A percentile compares a stretch with the other conserved stretches of the same genome.
phyloP scores from a whole-genome alignment of 192 early-diverging fungal species.

The Coemansia sp. region DNA sequence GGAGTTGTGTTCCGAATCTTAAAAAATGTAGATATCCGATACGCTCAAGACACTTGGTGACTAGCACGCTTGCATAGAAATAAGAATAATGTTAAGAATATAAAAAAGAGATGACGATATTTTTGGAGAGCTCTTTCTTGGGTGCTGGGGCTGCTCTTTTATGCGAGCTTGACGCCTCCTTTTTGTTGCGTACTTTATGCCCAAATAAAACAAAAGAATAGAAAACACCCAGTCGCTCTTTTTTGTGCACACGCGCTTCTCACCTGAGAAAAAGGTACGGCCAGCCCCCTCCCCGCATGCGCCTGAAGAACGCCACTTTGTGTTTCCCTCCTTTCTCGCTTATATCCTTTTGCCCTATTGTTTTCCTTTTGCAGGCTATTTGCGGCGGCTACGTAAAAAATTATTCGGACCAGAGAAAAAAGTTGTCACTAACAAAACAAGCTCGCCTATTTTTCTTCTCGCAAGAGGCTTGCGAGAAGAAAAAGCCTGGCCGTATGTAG shows the following conservation, averaged over 20 bases:
- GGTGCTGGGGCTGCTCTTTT: not conserved
- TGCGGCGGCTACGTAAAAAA: not conserved
- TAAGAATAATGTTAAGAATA: slow-evolving; percentile 1
- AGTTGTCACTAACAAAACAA: not conserved
- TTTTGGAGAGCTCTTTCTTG: not conserved
- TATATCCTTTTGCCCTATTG: not conserved
- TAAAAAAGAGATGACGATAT: not conserved
- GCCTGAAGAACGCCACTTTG: not conserved
- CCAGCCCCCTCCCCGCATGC: not conserved
- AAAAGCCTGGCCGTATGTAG: not conserved
- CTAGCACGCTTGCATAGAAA: not conserved
- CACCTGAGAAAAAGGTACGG: not conserved
- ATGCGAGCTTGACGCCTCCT: slow-evolving; percentile 1
- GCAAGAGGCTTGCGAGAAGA: not conserved
- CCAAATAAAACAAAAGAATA: not conserved
- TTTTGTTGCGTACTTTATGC: not conserved
- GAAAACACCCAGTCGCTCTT: not conserved
- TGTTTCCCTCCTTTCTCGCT: not conserved
- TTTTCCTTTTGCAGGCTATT: not conserved
- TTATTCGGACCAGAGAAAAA: not conserved
- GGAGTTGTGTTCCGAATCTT: not conserved
- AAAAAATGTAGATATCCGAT: not conserved
- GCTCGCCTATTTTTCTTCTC: not conserved
- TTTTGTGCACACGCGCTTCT: slow-evolving; percentile 5
- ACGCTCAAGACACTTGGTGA: not conserved